These are phyloP conservation scores for Theobroma cacao DNA, from an alignment of 345 rosid genomes.

Conservation along the genomic window DNA sequence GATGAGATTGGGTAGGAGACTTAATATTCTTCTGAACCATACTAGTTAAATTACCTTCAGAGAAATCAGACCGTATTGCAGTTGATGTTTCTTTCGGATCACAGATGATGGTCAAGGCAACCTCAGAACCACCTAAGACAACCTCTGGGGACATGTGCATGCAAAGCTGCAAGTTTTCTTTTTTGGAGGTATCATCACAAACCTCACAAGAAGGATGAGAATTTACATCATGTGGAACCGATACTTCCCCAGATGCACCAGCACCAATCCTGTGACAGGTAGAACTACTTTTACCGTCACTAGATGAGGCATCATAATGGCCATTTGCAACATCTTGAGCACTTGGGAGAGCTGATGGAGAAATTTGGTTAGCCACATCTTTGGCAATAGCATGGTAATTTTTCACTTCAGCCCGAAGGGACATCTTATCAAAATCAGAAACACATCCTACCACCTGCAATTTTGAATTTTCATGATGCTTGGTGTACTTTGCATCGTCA, in stretches of 20 bases:
- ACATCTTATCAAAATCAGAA: not conserved
- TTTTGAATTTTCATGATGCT: not conserved
- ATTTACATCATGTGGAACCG: not conserved
- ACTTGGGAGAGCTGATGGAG: not conserved
- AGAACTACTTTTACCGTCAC: not conserved
- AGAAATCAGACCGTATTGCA: not conserved
- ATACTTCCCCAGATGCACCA: not conserved
- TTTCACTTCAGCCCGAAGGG: not conserved
- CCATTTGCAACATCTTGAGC: not conserved
- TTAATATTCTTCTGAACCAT: not conserved
- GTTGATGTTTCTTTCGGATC: slow-evolving; percentile 4
- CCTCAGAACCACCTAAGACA: not conserved
- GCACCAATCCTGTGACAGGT: not conserved
- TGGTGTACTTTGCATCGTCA: not conserved
- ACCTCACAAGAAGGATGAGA: not conserved
- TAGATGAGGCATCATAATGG: not conserved
- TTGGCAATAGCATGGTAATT: not conserved
- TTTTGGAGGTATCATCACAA: not conserved
- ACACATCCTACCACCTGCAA: not conserved
- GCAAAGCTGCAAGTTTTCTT: not conserved
- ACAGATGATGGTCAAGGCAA: not conserved
- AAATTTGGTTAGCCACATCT: slow-evolving; percentile 3
- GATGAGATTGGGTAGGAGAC: not conserved
- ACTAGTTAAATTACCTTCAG: not conserved
- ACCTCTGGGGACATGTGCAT: not conserved